These are phyloP conservation scores for Breynia disticha DNA, from an alignment of 441 rosid genomes.

Conservation along the genomic window DNA sequence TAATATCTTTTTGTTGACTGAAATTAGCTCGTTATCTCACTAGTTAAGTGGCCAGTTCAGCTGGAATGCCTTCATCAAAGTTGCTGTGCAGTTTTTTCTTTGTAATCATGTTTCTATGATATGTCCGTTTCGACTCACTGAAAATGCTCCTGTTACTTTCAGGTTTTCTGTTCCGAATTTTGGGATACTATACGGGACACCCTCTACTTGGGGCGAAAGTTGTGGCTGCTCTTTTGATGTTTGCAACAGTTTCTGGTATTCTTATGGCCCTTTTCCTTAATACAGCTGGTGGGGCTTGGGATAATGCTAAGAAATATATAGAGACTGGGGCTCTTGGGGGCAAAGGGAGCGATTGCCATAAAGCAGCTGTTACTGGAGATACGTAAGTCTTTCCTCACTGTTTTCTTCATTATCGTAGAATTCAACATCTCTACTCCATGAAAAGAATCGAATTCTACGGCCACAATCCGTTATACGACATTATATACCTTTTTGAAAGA, in stretches of 20 bases:
- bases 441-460: too few species aligned
- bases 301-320: slow-evolving; percentile 89
- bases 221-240: slow-evolving; percentile 89
- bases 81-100: neutral
- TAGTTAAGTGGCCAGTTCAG: too few species aligned
- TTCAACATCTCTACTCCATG: neutral
- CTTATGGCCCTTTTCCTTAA: slow-evolving; percentile 98
- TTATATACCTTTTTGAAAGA: too few species aligned
- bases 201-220: slow-evolving; percentile 97
- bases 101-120: neutral
- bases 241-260: slow-evolving; percentile 91
- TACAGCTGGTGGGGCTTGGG: slow-evolving; percentile 99
- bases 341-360: slow-evolving; percentile 92
- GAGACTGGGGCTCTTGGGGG: slow-evolving; percentile 97
- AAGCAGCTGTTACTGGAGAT: slow-evolving; percentile 96
- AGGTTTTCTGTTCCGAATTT: slow-evolving; percentile 75
- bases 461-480: too few species aligned
- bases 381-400: slow-evolving; percentile 50
- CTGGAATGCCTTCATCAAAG: too few species aligned
- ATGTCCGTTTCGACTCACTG: neutral
- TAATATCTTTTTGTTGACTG: neutral
- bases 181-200: slow-evolving; percentile 86
- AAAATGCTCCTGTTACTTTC: slow-evolving; percentile 18
- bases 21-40: neutral
- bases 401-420: neutral